Evolutionary conservation across 129 eudicot genomes (phyloP), one percentile per base, ranked within the genome.

Genomic region (Rutidosis leptorrhynchoides): DNA sequence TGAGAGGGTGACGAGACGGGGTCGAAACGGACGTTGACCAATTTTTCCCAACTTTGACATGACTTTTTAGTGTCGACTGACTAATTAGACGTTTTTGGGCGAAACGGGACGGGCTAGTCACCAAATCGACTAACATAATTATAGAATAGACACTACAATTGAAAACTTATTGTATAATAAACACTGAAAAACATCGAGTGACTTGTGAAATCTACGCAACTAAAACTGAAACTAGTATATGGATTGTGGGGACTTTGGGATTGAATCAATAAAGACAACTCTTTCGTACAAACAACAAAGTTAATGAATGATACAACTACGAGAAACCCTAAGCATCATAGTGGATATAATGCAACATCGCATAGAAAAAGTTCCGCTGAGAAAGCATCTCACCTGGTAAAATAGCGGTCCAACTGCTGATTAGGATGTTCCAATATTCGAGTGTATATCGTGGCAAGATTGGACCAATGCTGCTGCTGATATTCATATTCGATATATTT

Each of bases 331-430:
- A 58, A 28, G 17, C 30, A 40, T 35, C 43, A 56, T 56, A 10
- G 24, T 27, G 20, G 53, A 45, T 16, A n/a, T 65, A 26, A 10
- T 4, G 25, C 16, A 28, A 20, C 14, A 4, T 14, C 1, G 20
- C n/a, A 58, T 51, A 19, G 48, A 32, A 30, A 16, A 10, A 6
- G 19, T 32, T 61, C 25, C 2, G 33, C 10, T 23, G 23, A 42
- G 2, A 5, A 62, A 14, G 62, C 24, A 30, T 37, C 52, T 72
- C 77, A 89, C 99, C 99, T 89, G 71, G 80, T 87, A 71, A 86
- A 89, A 81, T 94, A 94, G 65, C 99, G 97, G 70, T 94, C 99
- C 75, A 94, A 78, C 69, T 94, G 97, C 72, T 89, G 99, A 78
- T 83, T 94, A 48, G 99, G 99, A 79, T 81, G 84, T 80, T 94